Conservation (phyloP, 1,139 yeast species). For the Yamadazyma taylorii region DNA sequence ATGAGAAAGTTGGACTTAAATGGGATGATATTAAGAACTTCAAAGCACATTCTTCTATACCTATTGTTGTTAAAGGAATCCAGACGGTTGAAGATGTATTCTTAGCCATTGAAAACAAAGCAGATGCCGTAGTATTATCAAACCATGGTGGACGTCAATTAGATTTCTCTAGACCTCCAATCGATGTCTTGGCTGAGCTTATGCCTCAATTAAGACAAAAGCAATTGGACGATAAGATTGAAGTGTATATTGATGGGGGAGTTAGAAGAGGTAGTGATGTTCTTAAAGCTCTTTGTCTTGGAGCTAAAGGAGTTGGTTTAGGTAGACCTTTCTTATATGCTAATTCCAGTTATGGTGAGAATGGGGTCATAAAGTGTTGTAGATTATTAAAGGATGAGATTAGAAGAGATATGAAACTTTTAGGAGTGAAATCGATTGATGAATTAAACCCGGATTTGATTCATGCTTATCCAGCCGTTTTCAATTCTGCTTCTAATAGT, state of each 20-base stretch:
- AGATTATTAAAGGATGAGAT: slow-evolving; percentile 48
- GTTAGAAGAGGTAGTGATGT: slow-evolving; percentile 56
- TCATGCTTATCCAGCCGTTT: slow-evolving; percentile 15
- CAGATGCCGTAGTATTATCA: slow-evolving; percentile 51
- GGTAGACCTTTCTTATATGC: slow-evolving; percentile 51
- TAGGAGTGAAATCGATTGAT: slow-evolving; percentile 39
- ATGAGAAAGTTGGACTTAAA: slow-evolving; percentile 16
- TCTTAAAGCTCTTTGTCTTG: slow-evolving; percentile 53
- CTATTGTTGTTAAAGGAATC: slow-evolving; percentile 50
- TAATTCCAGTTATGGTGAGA: slow-evolving; percentile 51
- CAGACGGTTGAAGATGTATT: slow-evolving; percentile 52
- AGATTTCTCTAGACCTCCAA: slow-evolving; percentile 48
- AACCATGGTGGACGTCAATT: slow-evolving; percentile 59
- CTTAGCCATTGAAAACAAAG: slow-evolving; percentile 43
- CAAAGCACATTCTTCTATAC: slow-evolving; percentile 23
- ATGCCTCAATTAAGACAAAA: slow-evolving; percentile 37
- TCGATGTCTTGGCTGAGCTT: slow-evolving; percentile 49
- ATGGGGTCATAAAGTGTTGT: slow-evolving; percentile 45
- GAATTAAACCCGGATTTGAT: slow-evolving; percentile 30
- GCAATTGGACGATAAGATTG: slow-evolving; percentile 34
- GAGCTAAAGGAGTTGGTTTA: slow-evolving; percentile 56
- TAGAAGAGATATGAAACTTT: slow-evolving; percentile 45
- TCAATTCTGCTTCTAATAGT: slow-evolving; percentile 12
- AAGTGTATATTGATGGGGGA: slow-evolving; percentile 55
- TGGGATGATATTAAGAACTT: slow-evolving; percentile 23